Percentiles rank a stretch among this genome's conserved stretches.
Evolutionary conservation across 2,329 filamentous ascomycete genomes (phyloP).

Genomic region (Cryphonectria radicalis): DNA sequence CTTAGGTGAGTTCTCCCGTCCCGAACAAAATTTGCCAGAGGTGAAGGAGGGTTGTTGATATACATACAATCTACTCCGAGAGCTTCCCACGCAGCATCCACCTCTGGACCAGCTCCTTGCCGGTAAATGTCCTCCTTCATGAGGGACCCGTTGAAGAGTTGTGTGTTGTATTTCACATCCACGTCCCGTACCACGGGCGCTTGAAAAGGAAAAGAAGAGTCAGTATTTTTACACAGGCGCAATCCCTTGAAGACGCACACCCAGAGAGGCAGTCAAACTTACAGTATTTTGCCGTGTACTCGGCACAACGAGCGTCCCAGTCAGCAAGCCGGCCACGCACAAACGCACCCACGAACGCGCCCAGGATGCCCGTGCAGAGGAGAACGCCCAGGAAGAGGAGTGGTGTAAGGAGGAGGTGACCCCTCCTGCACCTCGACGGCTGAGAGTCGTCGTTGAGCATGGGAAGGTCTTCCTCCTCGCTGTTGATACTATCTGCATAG

Average conservation of each 20-base stretch:
- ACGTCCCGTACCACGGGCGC: slow-evolving; percentile 44
- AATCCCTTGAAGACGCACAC: not conserved
- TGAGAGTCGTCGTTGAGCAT: not conserved
- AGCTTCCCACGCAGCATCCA: slow-evolving; percentile 61
- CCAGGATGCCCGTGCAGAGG: not conserved
- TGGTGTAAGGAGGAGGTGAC: not conserved
- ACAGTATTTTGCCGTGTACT: slow-evolving; percentile 45
- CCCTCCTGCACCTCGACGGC: not conserved
- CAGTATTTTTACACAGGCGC: too few relatives aligned
- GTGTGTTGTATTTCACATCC: slow-evolving; percentile 39
- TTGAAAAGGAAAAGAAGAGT: slow-evolving; percentile 13
- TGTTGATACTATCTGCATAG: slow-evolving; percentile 2
- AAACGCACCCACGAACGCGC: slow-evolving; percentile 7
- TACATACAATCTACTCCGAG: slow-evolving; percentile 51
- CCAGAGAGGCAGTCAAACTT: slow-evolving; percentile 29
- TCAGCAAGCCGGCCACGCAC: slow-evolving; percentile 6
- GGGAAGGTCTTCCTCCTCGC: slow-evolving; percentile 1
- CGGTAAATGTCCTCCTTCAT: slow-evolving; percentile 59
- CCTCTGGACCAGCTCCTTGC: slow-evolving; percentile 52
- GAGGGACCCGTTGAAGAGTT: slow-evolving; percentile 62
- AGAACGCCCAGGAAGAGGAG: not conserved
- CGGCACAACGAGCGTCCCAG: slow-evolving; percentile 35
- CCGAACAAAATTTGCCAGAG: not conserved
- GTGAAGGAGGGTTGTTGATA: not conserved
- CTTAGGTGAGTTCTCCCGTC: not conserved